phyloP scores from a whole-genome alignment of 257 asterid species.

The Phtheirospermum japonicum region DNA sequence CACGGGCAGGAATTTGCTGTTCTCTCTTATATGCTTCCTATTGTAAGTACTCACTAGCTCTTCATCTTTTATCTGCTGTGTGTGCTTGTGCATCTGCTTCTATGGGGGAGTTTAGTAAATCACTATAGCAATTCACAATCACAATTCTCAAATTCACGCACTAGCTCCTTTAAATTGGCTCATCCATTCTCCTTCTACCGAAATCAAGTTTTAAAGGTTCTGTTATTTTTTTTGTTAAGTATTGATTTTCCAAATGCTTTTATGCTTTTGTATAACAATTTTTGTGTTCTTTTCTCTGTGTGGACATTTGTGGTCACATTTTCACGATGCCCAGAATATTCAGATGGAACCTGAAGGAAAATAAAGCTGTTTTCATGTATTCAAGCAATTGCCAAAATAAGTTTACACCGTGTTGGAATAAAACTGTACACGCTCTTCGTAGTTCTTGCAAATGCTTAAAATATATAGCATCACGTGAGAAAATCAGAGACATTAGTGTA shows the following conservation, averaged over 20 bases:
- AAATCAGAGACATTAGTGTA: not conserved
- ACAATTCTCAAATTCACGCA: not conserved
- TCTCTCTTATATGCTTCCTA: conserved; percentile 65
- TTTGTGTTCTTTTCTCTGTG: not conserved
- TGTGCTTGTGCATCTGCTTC: not conserved
- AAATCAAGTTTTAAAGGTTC: not conserved
- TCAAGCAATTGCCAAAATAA: not conserved
- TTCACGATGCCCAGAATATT: conserved; percentile 1
- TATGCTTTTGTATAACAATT: not conserved
- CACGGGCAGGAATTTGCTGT: conserved; percentile 70
- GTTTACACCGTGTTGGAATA: not conserved
- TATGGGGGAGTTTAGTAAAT: not conserved
- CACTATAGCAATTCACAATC: conserved; percentile 6
- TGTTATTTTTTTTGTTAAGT: not conserved
- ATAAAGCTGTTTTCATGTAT: conserved; percentile 17
- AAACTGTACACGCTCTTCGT: not conserved
- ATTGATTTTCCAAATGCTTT: not conserved
- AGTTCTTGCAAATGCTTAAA: conserved; percentile 20
- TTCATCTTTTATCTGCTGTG: conserved; percentile 17
- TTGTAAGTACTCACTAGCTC: conserved; percentile 50
- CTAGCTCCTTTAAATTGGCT: conserved; percentile 4
- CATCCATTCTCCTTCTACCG: conserved; percentile 3
- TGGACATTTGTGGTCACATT: not conserved
- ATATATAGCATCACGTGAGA: conserved; percentile 15
- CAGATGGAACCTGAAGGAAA: conserved; percentile 19